Conservation (phyloP, 176 grass and related monocot species). For the Pharus latifolius region DNA sequence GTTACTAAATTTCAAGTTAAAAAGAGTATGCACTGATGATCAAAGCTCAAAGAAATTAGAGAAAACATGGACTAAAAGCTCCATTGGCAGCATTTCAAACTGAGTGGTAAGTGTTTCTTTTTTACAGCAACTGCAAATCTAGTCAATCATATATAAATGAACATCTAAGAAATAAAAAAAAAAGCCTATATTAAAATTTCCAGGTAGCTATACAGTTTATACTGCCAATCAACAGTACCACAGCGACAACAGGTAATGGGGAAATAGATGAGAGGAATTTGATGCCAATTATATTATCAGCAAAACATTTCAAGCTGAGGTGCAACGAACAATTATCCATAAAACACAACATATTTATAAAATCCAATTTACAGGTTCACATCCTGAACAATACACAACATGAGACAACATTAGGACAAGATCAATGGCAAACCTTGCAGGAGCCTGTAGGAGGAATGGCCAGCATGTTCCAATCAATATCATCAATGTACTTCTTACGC, state of each 20-base stretch:
- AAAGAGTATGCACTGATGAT: neutral
- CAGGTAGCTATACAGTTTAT: neutral
- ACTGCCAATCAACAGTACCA: neutral
- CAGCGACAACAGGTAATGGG: neutral
- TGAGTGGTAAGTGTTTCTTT: neutral
- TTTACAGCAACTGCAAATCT: neutral
- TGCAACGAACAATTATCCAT: neutral
- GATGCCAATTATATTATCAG: neutral
- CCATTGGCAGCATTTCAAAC: neutral
- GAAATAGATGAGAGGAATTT: neutral
- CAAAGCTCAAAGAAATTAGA: neutral
- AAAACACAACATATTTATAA: neutral
- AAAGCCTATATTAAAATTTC: neutral
- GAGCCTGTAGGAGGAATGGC: constrained; percentile 76
- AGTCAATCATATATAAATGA: neutral
- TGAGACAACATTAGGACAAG: neutral
- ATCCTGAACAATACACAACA: neutral
- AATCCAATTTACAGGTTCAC: neutral
- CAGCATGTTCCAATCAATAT: constrained; percentile 93
- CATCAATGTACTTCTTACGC: constrained; percentile 85
- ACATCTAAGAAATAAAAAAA: neutral
- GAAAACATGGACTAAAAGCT: neutral
- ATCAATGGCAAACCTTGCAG: constrained; percentile 51
- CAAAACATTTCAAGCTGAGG: neutral
- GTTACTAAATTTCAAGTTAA: neutral